phyloP scores from a whole-genome alignment of 352 stramenopile species.

The Globisporangium iwayamae region DNA sequence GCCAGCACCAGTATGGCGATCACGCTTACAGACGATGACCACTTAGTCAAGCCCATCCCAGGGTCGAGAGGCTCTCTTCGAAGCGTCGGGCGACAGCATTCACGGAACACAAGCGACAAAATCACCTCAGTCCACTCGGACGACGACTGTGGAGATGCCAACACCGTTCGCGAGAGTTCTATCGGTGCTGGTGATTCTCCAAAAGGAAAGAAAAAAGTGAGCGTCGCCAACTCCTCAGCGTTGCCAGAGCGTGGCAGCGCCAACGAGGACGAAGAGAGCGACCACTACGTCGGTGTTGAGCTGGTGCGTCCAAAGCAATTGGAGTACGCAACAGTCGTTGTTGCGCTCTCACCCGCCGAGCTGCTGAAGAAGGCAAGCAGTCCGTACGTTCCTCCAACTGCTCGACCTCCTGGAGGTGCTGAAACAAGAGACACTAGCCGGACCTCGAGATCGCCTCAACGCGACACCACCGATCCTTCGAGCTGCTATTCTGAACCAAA shows the following conservation, averaged over 20 bases:
- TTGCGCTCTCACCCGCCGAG: slow-evolving; percentile 46
- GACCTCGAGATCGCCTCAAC: not conserved
- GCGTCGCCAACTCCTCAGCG: slow-evolving; percentile 4
- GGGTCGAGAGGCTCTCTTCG: not conserved
- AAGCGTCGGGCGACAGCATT: not conserved
- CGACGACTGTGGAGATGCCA: slow-evolving; percentile 8
- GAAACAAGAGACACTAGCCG: not conserved
- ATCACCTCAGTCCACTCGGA: slow-evolving; percentile 12
- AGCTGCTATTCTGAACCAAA: not conserved
- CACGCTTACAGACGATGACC: slow-evolving; percentile 10
- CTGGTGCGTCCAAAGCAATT: not conserved
- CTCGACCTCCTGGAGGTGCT: slow-evolving; percentile 1
- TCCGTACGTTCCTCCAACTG: slow-evolving; percentile 8
- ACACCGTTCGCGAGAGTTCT: not conserved
- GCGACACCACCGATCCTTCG: not conserved
- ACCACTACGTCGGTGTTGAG: not conserved
- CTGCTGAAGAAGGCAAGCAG: slow-evolving; percentile 47
- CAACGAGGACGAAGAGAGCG: slow-evolving; percentile 6
- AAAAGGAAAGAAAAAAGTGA: not conserved
- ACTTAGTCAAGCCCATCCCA: not conserved
- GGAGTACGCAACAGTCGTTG: slow-evolving; percentile 18
- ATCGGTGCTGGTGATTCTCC: too few species aligned
- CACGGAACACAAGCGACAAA: slow-evolving; percentile 6
- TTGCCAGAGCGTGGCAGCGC: slow-evolving; percentile 1
- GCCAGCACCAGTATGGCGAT: slow-evolving; percentile 20